phyloP scores from a whole-genome alignment of 2,329 filamentous ascomycete species.

The Fusarium burgessii region DNA sequence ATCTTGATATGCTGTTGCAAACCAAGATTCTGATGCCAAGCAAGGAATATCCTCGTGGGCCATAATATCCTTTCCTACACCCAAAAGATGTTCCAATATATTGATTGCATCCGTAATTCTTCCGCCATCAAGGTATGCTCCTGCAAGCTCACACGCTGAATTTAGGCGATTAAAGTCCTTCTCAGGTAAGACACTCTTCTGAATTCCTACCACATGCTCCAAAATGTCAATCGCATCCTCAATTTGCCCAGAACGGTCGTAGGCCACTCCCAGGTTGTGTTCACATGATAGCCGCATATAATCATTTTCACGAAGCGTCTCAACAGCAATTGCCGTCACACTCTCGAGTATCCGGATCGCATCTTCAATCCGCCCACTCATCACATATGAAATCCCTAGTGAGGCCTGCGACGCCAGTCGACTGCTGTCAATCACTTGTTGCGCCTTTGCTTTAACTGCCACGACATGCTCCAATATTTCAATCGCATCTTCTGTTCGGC shows the following conservation, averaged over 20 bases:
- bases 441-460: neutral
- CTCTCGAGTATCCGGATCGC: neutral
- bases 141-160: neutral
- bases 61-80: too few species aligned
- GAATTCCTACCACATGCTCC: neutral
- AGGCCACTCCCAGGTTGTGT: neutral
- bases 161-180: neutral
- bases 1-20: too few species aligned
- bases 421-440: neutral
- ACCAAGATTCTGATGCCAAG: too few species aligned
- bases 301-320: neutral
- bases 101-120: neutral
- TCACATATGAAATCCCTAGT: neutral
- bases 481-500: neutral
- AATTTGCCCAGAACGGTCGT: neutral
- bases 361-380: neutral
- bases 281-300: neutral
- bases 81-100: neutral
- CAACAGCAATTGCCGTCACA: neutral
- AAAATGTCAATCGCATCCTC: neutral
- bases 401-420: fast-evolving
- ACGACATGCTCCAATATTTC: neutral
- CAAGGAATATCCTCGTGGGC: too few species aligned
- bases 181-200: neutral
- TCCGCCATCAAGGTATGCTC: neutral